Base-by-base conservation (phyloP, 2,329 filamentous ascomycete genomes). In the Juglanconis oblonga region DNA sequence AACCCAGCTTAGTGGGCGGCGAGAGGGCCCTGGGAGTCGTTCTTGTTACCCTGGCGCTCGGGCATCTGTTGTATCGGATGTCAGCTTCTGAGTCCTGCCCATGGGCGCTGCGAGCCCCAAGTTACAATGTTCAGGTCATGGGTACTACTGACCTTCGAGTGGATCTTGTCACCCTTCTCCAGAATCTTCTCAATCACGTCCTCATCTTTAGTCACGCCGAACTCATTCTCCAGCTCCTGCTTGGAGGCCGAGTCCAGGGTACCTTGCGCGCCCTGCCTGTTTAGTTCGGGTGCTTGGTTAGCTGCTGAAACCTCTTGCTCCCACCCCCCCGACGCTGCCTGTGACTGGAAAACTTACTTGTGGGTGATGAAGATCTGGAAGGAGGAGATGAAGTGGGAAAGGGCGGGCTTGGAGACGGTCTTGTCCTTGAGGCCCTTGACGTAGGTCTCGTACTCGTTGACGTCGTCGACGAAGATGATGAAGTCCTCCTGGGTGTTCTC, bases 301-400 rank as follows among this genome's bases (percentile, higher is more conserved):
- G 57, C 47, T 17, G 44, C 17, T 45, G 14, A 45, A 11, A n/a
- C 17, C 14, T 17, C 17, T 17, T 17, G 17, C 17, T 17, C 17
- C 17, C 17, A 1, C 17, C 17, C 17, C 17, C 17, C 17, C 17
- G 17, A 17, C 17, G 17, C 5, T 5, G 44, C 17, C 9, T 29
- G 5, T 17, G 4, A 31, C 31, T 17, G 40, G 14, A 56, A 61
- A 65, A 80, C 90, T 79, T 83, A 97, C 93, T 88, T 90, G 80
- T 96, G 90, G 40, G 92, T 96, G 48, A 89, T 80, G 71, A 97
- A 96, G 71, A 99, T 82, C 82, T 96, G 91, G 82, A 91, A 98
- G 7, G 89, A 83, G 61, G 88, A 91, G 58, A 98, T 84, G 59
- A 99, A 93, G 70, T 97, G 87, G 1, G 90, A 84, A 52, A 98